Conservation (phyloP, 257 asterid genomes). For the Striga asiatica region DNA sequence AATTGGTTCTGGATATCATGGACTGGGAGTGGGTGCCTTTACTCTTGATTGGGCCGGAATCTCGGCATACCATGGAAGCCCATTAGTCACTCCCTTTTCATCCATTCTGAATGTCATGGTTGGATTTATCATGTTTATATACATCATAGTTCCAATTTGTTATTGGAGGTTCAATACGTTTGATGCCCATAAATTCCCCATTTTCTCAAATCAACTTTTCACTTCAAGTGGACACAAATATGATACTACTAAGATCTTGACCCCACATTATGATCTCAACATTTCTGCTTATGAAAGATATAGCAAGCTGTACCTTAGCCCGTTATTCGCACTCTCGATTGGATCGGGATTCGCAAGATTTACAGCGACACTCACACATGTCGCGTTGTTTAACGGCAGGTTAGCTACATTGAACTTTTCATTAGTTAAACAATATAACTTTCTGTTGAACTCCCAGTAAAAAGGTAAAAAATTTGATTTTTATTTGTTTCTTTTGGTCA, state of each 20-base stretch:
- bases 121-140: conserved; percentile 86
- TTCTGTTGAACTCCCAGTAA: too few relatives aligned
- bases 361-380: conserved; percentile 86
- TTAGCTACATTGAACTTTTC: conserved; percentile 19
- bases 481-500: conserved; percentile 20
- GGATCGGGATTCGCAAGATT: conserved; percentile 96
- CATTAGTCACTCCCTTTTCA: conserved; percentile 78
- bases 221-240: conserved; percentile 62
- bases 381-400: conserved; percentile 90
- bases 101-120: conserved; percentile 68
- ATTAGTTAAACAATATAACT: too few relatives aligned
- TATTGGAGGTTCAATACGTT: conserved; percentile 93
- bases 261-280: conserved; percentile 76
- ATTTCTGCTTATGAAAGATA: conserved; percentile 57
- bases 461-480: too few relatives aligned
- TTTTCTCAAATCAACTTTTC: conserved; percentile 75
- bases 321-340: conserved; percentile 85
- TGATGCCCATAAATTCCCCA: conserved; percentile 86
- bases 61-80: conserved; percentile 97
- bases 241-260: conserved; percentile 65
- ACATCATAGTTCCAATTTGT: conserved; percentile 79
- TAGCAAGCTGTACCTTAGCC: conserved; percentile 94
- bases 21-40: conserved; percentile 96
- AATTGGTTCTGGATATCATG: conserved; percentile 90
- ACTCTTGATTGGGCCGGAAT: conserved; percentile 99